Conservation (phyloP, 2,329 filamentous ascomycete species). For the Fusarium begoniae region DNA sequence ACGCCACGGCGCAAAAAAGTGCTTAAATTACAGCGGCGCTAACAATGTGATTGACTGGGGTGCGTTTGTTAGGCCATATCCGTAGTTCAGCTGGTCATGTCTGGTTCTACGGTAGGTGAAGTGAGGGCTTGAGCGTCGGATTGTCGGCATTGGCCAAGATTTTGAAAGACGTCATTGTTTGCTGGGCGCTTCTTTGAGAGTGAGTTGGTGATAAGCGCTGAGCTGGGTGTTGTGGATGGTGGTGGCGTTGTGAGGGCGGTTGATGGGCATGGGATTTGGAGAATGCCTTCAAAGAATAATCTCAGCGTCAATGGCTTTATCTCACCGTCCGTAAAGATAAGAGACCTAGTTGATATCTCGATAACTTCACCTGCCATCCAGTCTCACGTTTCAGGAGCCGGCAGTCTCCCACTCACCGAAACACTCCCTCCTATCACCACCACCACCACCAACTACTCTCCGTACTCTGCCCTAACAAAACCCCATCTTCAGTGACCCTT, state of each 20-base stretch:
- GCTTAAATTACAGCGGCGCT: slow-evolving; percentile 1
- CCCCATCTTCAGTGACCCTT: neutral
- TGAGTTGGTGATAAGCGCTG: neutral
- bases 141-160: slow-evolving; percentile 5
- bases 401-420: neutral
- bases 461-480: neutral
- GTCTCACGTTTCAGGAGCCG: neutral
- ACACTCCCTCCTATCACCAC: neutral
- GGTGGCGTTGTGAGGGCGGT: neutral
- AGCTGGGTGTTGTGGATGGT: neutral
- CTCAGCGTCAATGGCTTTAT: neutral
- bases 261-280: neutral
- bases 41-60: neutral
- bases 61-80: neutral
- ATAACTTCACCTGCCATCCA: neutral
- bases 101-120: neutral
- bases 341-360: neutral
- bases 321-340: neutral
- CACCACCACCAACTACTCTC: neutral
- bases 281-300: neutral
- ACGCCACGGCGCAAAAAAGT: slow-evolving; percentile 8
- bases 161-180: neutral
- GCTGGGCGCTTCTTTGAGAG: neutral
- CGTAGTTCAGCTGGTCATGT: slow-evolving; percentile 8
- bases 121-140: neutral